Conservation (phyloP, 495 filamentous ascomycete species). For the Oleoguttula mirabilis region DNA sequence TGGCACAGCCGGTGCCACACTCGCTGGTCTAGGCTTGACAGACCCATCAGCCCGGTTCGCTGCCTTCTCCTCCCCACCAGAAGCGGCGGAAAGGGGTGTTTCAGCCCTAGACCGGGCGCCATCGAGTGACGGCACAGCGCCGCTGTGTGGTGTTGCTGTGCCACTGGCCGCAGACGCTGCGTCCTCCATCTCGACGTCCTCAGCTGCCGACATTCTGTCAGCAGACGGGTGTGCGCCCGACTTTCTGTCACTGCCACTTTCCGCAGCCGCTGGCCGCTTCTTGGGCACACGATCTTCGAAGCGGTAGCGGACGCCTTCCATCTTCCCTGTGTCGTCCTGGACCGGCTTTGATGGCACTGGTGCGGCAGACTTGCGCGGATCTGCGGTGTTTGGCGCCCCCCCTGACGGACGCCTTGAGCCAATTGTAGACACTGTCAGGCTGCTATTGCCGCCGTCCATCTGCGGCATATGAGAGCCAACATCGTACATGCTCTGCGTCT, state of each 20-base stretch:
- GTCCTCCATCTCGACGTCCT: conserved; percentile 18
- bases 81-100: conserved; percentile 14
- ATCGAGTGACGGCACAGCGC: conserved; percentile 2
- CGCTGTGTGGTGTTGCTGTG: conserved; percentile 2
- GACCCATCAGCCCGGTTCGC: conserved; percentile 10
- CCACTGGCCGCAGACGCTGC: conserved; percentile 4
- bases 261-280: conserved; percentile 4
- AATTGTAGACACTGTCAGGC: neutral
- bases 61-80: conserved; percentile 3
- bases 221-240: neutral
- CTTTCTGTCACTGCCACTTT: neutral
- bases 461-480: conserved; percentile 2
- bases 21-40: conserved; percentile 11
- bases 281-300: conserved; percentile 15
- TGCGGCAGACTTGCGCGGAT: neutral
- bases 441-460: neutral
- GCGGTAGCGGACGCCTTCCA: conserved; percentile 20
- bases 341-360: neutral
- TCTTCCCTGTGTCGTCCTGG: conserved; percentile 4
- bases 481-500: neutral
- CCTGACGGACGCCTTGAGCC: neutral
- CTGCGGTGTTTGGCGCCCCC: neutral
- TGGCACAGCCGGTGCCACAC: conserved; percentile 9
- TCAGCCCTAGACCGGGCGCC: conserved; percentile 7
- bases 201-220: neutral